Evolutionary conservation across 192 early-diverging fungal species (phyloP).

Genomic region (Martensiomyces pterosporus): DNA sequence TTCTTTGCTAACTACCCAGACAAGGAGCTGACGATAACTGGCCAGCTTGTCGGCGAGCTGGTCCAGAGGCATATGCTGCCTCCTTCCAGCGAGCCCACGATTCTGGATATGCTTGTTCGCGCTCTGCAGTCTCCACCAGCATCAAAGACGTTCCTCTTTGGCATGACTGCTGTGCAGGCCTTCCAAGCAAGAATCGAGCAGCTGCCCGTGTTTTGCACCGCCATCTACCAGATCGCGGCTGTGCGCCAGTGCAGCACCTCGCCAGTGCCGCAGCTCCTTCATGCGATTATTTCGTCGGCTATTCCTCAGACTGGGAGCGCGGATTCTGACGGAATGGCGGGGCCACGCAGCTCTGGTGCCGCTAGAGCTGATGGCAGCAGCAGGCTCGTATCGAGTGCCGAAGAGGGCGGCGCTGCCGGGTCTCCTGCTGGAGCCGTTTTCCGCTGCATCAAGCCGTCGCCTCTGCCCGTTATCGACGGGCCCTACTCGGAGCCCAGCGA

Average conservation of each 20-base stretch:
- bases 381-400: neutral
- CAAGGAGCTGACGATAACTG: constrained; percentile 83
- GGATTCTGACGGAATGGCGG: constrained; percentile 17
- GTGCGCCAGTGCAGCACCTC: constrained; percentile 60
- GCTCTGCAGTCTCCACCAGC: constrained; percentile 75
- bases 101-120: constrained; percentile 86
- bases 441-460: constrained; percentile 28
- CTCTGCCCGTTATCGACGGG: constrained; percentile 29
- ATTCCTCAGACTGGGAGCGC: constrained; percentile 23
- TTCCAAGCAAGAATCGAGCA: constrained; percentile 80
- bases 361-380: constrained; percentile 2
- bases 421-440: constrained; percentile 10
- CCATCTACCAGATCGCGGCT: constrained; percentile 77
- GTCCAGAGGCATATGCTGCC: constrained; percentile 87
- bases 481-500: constrained; percentile 38
- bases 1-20: constrained; percentile 94
- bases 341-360: constrained; percentile 22
- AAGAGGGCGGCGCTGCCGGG: neutral
- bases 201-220: constrained; percentile 86
- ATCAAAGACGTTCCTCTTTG: constrained; percentile 87
- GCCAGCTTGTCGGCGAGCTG: constrained; percentile 83
- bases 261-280: constrained; percentile 35
- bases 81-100: constrained; percentile 72
- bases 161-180: constrained; percentile 75
- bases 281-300: constrained; percentile 25